Evolutionary conservation across 2,329 filamentous ascomycete genomes (phyloP).

Genomic region (Thielaviopsis ethacetica): DNA sequence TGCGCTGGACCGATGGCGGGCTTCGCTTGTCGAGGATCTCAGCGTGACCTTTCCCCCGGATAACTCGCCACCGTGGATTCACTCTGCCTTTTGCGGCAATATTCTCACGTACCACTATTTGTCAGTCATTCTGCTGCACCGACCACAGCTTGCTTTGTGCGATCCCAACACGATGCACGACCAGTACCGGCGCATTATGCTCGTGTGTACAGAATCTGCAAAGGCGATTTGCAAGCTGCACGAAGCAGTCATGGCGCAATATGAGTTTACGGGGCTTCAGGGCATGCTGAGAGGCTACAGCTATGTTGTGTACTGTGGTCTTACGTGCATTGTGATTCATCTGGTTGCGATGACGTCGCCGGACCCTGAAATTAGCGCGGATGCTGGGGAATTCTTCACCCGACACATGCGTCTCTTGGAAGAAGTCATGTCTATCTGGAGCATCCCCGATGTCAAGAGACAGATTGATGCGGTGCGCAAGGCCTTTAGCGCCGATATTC

Average conservation of each 20-base stretch:
- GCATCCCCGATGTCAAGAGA: slow-evolving; percentile 75
- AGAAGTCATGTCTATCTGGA: slow-evolving; percentile 65
- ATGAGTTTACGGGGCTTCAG: slow-evolving; percentile 62
- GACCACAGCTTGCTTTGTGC: slow-evolving; percentile 68
- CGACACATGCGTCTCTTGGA: slow-evolving; percentile 90
- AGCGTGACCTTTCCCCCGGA: slow-evolving; percentile 62
- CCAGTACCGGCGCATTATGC: slow-evolving; percentile 77
- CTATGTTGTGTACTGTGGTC: slow-evolving; percentile 82
- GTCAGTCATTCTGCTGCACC: slow-evolving; percentile 69
- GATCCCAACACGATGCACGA: slow-evolving; percentile 55
- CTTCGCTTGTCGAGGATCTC: slow-evolving; percentile 62
- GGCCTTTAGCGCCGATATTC: slow-evolving; percentile 76
- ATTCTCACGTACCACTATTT: slow-evolving; percentile 81
- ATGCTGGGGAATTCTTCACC: slow-evolving; percentile 78
- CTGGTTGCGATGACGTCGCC: slow-evolving; percentile 87
- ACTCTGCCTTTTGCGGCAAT: slow-evolving; percentile 77
- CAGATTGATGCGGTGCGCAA: slow-evolving; percentile 80
- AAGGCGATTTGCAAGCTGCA: slow-evolving; percentile 75
- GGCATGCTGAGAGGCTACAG: slow-evolving; percentile 92
- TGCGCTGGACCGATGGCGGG: slow-evolving; percentile 58
- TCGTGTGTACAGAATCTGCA: slow-evolving; percentile 68
- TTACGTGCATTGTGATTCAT: slow-evolving; percentile 87
- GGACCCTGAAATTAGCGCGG: slow-evolving; percentile 69
- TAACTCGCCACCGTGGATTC: slow-evolving; percentile 66
- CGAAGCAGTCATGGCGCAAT: slow-evolving; percentile 62